Conservation (phyloP, 139 green algal species). For the Volvox africanus region DNA sequence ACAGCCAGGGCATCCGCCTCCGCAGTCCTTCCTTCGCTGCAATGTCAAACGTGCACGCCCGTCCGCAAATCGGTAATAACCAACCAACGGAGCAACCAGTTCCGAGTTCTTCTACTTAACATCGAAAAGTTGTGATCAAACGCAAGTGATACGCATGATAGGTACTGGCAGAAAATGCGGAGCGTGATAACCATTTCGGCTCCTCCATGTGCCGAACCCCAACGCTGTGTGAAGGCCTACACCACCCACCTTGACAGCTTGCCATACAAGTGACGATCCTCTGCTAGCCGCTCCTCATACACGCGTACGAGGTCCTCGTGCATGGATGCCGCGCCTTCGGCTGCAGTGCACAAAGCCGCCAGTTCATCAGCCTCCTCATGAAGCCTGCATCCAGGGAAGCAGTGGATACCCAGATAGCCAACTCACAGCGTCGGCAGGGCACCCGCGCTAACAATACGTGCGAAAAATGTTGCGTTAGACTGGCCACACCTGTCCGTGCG, state of each 20-base stretch:
- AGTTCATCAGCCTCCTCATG: slow-evolving; percentile 30
- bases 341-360: not conserved
- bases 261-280: slow-evolving; percentile 17
- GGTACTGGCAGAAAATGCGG: too few species aligned
- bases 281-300: slow-evolving; percentile 32
- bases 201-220: too few species aligned
- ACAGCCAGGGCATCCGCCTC: slow-evolving; percentile 38
- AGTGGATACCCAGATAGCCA: too few species aligned
- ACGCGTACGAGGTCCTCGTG: slow-evolving; percentile 20
- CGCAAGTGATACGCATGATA: too few species aligned
- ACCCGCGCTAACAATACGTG: not conserved
- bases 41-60: not conserved
- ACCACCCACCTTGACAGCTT: slow-evolving; percentile 16
- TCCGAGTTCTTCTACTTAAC: too few species aligned
- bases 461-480: not conserved
- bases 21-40: slow-evolving; percentile 9
- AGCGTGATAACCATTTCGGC: too few species aligned
- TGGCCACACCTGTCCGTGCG: slow-evolving; percentile 10
- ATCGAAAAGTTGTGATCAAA: too few species aligned
- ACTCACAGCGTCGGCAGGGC: too few species aligned
- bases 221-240: too few species aligned
- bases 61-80: too few species aligned
- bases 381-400: slow-evolving; percentile 4
- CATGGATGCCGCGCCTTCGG: not conserved
- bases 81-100: too few species aligned